Conservation (phyloP, 192 early-diverging fungal genomes). For the Powellomyces hirtus region DNA sequence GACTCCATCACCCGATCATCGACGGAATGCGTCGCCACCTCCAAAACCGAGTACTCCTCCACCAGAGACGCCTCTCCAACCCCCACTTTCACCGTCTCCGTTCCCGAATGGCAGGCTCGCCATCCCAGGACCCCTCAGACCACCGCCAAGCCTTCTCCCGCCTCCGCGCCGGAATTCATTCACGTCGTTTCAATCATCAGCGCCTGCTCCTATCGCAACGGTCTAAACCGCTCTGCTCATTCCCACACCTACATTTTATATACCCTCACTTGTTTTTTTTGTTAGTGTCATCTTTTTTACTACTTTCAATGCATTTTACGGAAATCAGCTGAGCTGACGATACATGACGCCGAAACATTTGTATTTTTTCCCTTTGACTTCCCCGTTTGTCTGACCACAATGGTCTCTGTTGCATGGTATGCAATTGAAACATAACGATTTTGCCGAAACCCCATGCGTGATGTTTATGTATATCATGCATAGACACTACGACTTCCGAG, state of each 20-base stretch:
- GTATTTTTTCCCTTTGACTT: not conserved
- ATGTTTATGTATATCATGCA: not conserved
- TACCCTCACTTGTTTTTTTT: not conserved
- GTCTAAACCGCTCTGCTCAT: not conserved
- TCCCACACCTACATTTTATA: not conserved
- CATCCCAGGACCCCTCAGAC: not conserved
- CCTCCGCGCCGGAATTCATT: not conserved
- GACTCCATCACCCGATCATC: not conserved
- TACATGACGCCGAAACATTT: no score
- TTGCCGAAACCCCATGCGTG: not conserved
- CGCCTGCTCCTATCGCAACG: not conserved
- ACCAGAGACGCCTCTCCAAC: not conserved
- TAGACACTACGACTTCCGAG: not conserved
- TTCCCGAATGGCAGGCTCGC: conserved; percentile 11
- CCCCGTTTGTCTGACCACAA: no score
- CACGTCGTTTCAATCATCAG: not conserved
- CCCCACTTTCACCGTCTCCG: not conserved
- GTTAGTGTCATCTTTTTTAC: not conserved
- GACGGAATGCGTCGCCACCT: not conserved
- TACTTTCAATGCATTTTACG: no score
- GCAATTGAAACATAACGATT: not conserved
- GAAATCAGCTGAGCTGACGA: no score
- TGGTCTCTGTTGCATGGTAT: no score
- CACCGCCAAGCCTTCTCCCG: not conserved
- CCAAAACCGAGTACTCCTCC: not conserved